A percentile compares a stretch with the other conserved stretches of the same genome.
These are phyloP conservation scores for Blastobotrys ciferrii DNA, from an alignment of 1,139 yeast genomes.

Conservation along the genomic window DNA sequence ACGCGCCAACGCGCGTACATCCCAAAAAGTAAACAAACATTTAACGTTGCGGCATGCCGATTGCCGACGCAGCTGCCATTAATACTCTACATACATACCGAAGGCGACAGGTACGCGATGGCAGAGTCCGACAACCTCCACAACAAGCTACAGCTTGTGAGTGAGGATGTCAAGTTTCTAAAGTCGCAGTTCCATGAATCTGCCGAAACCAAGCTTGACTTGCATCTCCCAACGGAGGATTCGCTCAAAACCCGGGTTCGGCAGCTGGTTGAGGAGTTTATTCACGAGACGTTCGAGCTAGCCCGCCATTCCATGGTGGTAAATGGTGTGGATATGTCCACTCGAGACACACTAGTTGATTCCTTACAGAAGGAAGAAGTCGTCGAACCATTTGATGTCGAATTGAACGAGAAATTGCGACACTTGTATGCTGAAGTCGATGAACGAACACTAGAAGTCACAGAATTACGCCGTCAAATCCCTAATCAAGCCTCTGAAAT, in stretches of 20 bases:
- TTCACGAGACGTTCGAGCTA: conserved; percentile 51
- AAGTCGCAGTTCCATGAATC: conserved; percentile 44
- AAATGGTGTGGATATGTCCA: conserved; percentile 38
- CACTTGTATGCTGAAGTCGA: conserved; percentile 51
- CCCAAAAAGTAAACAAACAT: background rate
- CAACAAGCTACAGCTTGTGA: conserved; percentile 46
- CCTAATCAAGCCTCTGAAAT: conserved; percentile 38
- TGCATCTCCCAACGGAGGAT: conserved; percentile 52
- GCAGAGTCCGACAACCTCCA: conserved; percentile 15
- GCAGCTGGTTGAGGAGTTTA: conserved; percentile 44
- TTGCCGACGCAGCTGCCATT: too few relatives aligned
- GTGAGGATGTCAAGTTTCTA: conserved; percentile 51
- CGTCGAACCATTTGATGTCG: conserved; percentile 61
- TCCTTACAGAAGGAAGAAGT: conserved; percentile 25
- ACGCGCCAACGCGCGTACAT: background rate
- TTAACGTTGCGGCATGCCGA: too few relatives aligned
- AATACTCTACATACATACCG: too few relatives aligned
- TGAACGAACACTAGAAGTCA: conserved; percentile 49
- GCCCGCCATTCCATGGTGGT: conserved; percentile 51
- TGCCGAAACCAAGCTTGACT: conserved; percentile 45
- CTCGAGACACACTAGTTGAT: conserved; percentile 20
- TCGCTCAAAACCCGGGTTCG: conserved; percentile 49
- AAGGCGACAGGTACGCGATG: too few relatives aligned
- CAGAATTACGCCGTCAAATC: conserved; percentile 47
- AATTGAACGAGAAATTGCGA: conserved; percentile 50